Base-by-base conservation (phyloP, 768 basidiomycete genomes). In the Termitomyces sp. region DNA sequence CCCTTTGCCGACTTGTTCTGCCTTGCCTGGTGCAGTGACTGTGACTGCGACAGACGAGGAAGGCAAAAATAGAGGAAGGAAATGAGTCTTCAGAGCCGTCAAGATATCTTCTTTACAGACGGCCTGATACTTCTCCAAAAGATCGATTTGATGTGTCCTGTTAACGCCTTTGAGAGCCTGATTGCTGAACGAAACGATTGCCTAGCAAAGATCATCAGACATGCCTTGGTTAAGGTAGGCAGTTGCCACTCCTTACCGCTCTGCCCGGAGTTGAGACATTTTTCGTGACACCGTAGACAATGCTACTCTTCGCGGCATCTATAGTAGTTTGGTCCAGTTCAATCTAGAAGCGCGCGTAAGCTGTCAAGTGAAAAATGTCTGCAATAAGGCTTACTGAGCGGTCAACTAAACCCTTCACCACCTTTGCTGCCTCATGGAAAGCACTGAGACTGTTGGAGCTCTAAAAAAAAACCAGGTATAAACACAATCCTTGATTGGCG, bases 241-340 rank as follows among this genome's bases (percentile, higher is more conserved):
- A 43, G 14, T 34, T 31, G 0, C 42, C 37, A 39, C 24, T 34
- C 73, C 87, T 69, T 71, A 94, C 95, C 43, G 96, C 96, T 63
- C 88, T 82, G n/a, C 84, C 82, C 29, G 91, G 84, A 4, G 93
- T 96, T 20, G 94, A 88, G 22, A 96, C 90, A 46, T 80, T 78
- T 66, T 85, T 84, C 0, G 94, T 84, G 10, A 94, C 88, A 8
- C 79, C 78, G 65, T 86, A 98, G 4, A 97, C 94, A 61, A 97
- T 87, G 48, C 85, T 90, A 61, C 92, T 94, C 76, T 96, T 94
- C 5, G 94, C 92, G 0, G 92, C 89, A 63, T 98, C 94, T 37
- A 98, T 73, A 9, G 85, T 84, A 0, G 90, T 87, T 53, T 86
- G 80, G 39, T 93, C 89, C 9, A 99, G 74, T 41, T 81, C 78